Conservation (phyloP, 345 rosid genomes). For the Populus ilicifolia region DNA sequence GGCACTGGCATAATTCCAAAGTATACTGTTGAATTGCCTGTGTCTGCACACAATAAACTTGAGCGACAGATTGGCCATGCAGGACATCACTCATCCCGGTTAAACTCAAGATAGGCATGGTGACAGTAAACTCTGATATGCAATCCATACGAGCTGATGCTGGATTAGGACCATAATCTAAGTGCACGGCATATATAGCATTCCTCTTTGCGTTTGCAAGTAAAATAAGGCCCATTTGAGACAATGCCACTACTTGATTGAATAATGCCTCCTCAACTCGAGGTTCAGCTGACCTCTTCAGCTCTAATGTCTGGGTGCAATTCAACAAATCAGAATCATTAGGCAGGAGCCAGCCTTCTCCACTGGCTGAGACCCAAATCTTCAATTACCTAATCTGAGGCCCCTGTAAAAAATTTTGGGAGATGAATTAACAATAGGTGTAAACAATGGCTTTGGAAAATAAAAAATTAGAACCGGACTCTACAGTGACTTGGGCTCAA, state of each 20-base stretch:
- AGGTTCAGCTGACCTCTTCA: conserved; percentile 65
- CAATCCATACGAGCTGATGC: conserved; percentile 68
- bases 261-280: conserved; percentile 64
- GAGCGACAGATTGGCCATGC: conserved; percentile 54
- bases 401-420: conserved; percentile 43
- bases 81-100: conserved; percentile 63
- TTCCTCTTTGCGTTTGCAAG: conserved; percentile 89
- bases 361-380: conserved; percentile 70
- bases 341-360: conserved; percentile 78
- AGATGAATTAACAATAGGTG: background rate
- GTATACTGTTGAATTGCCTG: conserved; percentile 92
- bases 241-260: conserved; percentile 73
- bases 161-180: conserved; percentile 78
- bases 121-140: conserved; percentile 76
- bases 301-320: conserved; percentile 72
- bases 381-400: conserved; percentile 75
- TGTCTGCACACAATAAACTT: conserved; percentile 89
- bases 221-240: conserved; percentile 63
- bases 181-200: conserved; percentile 74
- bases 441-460: background rate
- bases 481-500: background rate
- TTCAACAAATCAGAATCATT: conserved; percentile 61
- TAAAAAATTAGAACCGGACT: background rate
- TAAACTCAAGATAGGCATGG: conserved; percentile 92
- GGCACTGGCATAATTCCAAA: conserved; percentile 71